Evolutionary conservation across 768 basidiomycete genomes (phyloP).

Genomic region (Crepidotus variabilis): DNA sequence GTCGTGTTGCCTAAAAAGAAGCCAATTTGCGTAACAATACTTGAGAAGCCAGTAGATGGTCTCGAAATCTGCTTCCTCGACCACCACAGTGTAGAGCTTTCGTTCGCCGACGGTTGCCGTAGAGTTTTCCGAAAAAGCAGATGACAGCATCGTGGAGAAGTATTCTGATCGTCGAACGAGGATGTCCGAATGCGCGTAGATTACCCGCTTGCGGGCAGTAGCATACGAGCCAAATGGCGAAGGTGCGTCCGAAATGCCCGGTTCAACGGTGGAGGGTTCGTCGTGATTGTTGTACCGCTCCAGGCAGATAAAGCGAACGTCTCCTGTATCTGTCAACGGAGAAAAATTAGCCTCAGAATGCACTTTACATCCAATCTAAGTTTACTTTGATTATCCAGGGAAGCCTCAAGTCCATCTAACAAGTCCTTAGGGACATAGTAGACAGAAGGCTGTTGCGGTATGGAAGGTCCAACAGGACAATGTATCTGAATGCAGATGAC

Average conservation of each 20-base stretch:
- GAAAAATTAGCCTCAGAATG: background rate
- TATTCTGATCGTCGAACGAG: conserved; percentile 73
- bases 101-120: conserved; percentile 40
- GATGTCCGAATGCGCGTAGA: conserved; percentile 80
- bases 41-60: conserved; percentile 79
- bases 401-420: conserved; percentile 64
- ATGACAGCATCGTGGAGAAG: conserved; percentile 70
- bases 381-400: conserved; percentile 70
- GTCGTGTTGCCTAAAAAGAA: conserved; percentile 65
- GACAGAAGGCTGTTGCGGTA: conserved; percentile 62
- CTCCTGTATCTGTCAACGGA: conserved; percentile 54
- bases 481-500: conserved; percentile 75
- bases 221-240: conserved; percentile 39
- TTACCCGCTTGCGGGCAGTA: conserved; percentile 64
- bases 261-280: conserved; percentile 15
- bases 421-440: conserved; percentile 65
- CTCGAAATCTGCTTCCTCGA: conserved; percentile 75
- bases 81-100: conserved; percentile 61
- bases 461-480: conserved; percentile 51
- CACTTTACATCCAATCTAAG: conserved; percentile 3
- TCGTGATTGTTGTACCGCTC: conserved; percentile 35
- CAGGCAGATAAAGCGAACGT: conserved; percentile 72
- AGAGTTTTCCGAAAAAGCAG: conserved; percentile 62
- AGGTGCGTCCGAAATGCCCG: conserved; percentile 40
- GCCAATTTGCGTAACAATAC: conserved; percentile 74